phyloP scores from a whole-genome alignment of 192 early-diverging fungal genomes.

The Entophlyctis helioformis region DNA sequence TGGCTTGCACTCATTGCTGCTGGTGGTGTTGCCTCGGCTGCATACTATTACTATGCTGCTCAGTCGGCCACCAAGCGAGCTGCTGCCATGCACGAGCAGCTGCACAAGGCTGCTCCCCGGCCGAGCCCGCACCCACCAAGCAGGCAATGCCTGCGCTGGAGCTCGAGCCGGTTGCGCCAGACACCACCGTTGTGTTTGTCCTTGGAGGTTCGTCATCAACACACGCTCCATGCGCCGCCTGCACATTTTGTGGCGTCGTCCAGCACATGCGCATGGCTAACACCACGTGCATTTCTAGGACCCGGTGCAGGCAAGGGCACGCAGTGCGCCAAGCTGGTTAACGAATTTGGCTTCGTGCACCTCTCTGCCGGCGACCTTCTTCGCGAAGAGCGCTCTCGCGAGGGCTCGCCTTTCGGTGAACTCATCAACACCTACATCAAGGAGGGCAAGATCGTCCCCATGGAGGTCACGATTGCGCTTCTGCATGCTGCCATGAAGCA shows the following conservation, averaged over 20 bases:
- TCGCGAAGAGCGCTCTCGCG: slow-evolving; percentile 76
- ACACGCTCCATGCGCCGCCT: no score
- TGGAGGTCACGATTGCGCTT: slow-evolving; percentile 86
- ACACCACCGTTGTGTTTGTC: slow-evolving; percentile 79
- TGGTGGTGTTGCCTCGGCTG: no score
- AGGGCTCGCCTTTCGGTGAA: slow-evolving; percentile 75
- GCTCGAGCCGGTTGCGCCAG: slow-evolving; percentile 19
- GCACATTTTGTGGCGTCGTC: no score
- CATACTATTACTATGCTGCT: no score
- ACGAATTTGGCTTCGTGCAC: slow-evolving; percentile 89
- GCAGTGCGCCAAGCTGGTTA: slow-evolving; percentile 76
- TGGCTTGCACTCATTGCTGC: no score
- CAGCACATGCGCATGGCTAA: slow-evolving; percentile 2
- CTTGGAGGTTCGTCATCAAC: no score
- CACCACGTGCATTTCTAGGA: no score
- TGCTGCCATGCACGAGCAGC: no score
- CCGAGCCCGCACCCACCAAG: no score
- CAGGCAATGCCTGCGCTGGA: no score
- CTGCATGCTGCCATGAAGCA: slow-evolving; percentile 82
- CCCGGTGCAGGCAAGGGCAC: slow-evolving; percentile 84
- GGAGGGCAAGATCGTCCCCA: slow-evolving; percentile 91
- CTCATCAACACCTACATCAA: slow-evolving; percentile 85
- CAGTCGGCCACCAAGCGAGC: no score
- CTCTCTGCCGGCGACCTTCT: slow-evolving; percentile 94
- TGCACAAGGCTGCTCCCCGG: no score